These are phyloP conservation scores for Nitzschia palea DNA, from an alignment of 108 stramenopile species.

Conservation along the genomic window DNA sequence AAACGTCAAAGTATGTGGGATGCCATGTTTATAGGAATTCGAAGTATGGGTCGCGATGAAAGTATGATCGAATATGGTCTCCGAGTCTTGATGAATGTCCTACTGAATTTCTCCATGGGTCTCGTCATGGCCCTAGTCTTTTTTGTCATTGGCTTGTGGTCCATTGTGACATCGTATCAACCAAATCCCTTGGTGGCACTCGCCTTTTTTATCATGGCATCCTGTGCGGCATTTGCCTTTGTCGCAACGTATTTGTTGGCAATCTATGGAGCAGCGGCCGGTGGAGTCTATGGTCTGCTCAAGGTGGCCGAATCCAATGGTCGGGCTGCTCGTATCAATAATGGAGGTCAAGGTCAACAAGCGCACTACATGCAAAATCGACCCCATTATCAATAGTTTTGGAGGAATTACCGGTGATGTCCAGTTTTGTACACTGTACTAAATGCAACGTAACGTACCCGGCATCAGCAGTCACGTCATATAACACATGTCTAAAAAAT, in stretches of 20 bases:
- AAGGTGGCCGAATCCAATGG: conserved; percentile 78
- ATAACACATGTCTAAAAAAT: too few relatives aligned
- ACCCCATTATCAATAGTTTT: conserved; percentile 33
- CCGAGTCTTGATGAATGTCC: conserved; percentile 56
- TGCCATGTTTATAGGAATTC: conserved; percentile 84
- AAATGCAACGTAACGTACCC: too few relatives aligned
- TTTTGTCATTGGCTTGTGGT: conserved; percentile 81
- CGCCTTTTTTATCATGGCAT: conserved; percentile 70
- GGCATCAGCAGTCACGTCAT: too few relatives aligned
- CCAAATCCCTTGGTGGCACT: conserved; percentile 77
- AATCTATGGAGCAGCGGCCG: conserved; percentile 82
- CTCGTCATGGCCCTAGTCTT: conserved; percentile 78
- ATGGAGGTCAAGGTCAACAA: conserved; percentile 13
- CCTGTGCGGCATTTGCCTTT: conserved; percentile 82
- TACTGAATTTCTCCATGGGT: conserved; percentile 86
- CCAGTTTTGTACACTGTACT: too few relatives aligned
- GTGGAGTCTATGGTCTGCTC: conserved; percentile 76
- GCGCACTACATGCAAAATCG: conserved; percentile 33
- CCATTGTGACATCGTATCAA: conserved; percentile 77
- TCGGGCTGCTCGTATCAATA: conserved; percentile 1
- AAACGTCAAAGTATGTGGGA: conserved; percentile 91
- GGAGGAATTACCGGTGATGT: too few relatives aligned
- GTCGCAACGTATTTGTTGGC: conserved; percentile 75
- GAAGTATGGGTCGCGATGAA: conserved; percentile 73
- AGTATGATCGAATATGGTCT: conserved; percentile 70